Evolutionary conservation across 2,329 filamentous ascomycete genomes (phyloP).

Genomic region (Hypoxylon sp.): DNA sequence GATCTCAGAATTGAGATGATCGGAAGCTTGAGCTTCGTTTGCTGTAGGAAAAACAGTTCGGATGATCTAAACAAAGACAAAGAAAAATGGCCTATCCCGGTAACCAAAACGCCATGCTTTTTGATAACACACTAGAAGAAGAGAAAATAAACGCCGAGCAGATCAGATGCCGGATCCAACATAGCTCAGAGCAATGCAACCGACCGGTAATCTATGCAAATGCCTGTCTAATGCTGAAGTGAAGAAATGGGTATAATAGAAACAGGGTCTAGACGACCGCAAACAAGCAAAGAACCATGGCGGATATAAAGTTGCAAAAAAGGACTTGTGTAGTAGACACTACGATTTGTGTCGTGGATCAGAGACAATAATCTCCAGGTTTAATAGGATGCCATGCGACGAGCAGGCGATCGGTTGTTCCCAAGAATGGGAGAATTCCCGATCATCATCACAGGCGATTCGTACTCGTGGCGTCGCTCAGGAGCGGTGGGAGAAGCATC

Average conservation of each 20-base stretch:
- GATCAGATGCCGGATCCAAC: constrained; percentile 50
- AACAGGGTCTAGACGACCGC: constrained; percentile 15
- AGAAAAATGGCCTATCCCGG: constrained; percentile 26
- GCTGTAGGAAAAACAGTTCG: constrained; percentile 19
- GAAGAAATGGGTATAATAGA: constrained; percentile 46
- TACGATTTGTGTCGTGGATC: constrained; percentile 2
- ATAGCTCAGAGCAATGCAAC: constrained; percentile 48
- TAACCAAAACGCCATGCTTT: constrained; percentile 46
- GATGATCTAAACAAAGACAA: constrained; percentile 19
- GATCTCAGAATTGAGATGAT: constrained; percentile 15
- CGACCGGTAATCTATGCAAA: constrained; percentile 49
- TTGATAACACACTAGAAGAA: constrained; percentile 39
- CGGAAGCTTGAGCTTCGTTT: constrained; percentile 16
- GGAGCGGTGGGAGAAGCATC: constrained; percentile 71
- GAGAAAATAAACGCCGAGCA: constrained; percentile 39
- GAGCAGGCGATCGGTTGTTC: constrained; percentile 64
- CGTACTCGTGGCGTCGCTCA: constrained; percentile 56
- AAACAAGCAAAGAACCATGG: constrained; percentile 29
- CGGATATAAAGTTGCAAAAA: constrained; percentile 16
- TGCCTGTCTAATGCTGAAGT: constrained; percentile 49
- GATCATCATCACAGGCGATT: constrained; percentile 58
- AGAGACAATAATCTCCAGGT: constrained; percentile 21
- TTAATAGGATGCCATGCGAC: constrained; percentile 74
- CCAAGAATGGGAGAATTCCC: constrained; percentile 59
- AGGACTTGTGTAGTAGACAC: constrained; percentile 1